These are phyloP conservation scores for Pseudogymnoascus sp. DNA, from an alignment of 2,329 filamentous ascomycete species.

Conservation along the genomic window DNA sequence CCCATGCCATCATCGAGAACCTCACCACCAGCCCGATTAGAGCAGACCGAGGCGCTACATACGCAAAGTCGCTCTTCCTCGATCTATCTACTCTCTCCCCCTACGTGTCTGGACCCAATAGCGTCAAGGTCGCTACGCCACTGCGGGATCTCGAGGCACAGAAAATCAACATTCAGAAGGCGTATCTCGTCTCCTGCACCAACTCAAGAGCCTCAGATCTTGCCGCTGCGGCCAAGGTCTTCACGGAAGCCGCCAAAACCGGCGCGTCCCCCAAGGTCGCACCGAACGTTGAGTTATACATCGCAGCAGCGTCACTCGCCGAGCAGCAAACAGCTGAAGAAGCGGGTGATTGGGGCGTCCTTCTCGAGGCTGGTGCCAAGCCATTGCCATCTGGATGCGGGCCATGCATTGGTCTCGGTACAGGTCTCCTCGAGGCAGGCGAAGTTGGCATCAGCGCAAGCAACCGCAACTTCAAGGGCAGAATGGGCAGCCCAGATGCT, in stretches of 20 bases:
- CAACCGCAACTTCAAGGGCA: constrained; percentile 87
- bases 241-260: constrained; percentile 62
- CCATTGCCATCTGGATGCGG: constrained; percentile 67
- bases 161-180: constrained; percentile 71
- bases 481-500: constrained; percentile 74
- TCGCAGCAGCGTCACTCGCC: constrained; percentile 72
- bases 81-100: constrained; percentile 78
- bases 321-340: constrained; percentile 75
- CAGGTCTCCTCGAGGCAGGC: constrained; percentile 70
- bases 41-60: constrained; percentile 70
- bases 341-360: constrained; percentile 74
- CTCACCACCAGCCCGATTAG: constrained; percentile 57
- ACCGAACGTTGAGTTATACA: constrained; percentile 73
- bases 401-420: constrained; percentile 76
- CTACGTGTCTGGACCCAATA: constrained; percentile 81
- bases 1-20: constrained; percentile 64
- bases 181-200: constrained; percentile 85
- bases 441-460: constrained; percentile 77
- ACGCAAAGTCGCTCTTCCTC: constrained; percentile 76
- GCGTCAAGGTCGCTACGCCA: constrained; percentile 78
- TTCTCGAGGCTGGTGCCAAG: constrained; percentile 72
- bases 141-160: constrained; percentile 63
- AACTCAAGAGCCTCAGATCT: constrained; percentile 78
- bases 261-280: constrained; percentile 63
- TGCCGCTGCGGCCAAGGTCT: constrained; percentile 73